Evolutionary conservation across 805 yeast genomes (phyloP).

Genomic region (Danielia oregonensis): DNA sequence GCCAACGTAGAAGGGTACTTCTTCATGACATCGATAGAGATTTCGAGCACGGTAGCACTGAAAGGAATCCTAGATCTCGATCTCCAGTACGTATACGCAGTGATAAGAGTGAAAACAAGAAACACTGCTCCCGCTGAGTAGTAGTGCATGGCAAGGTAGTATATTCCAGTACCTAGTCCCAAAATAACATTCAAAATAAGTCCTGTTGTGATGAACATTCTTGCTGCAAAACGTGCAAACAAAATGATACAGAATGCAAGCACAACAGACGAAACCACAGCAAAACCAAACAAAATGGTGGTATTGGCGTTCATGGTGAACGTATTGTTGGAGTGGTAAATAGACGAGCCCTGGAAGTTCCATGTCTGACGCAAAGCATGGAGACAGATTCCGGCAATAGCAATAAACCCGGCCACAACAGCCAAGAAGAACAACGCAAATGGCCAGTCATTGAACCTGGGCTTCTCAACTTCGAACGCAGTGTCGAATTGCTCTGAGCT

Average conservation of each 20-base stretch:
- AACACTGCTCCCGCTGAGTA: slow-evolving; percentile 81
- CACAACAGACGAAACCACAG: slow-evolving; percentile 55
- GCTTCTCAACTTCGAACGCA: slow-evolving; percentile 60
- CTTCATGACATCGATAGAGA: slow-evolving; percentile 75
- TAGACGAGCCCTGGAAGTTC: slow-evolving; percentile 57
- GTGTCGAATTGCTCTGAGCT: slow-evolving; percentile 51
- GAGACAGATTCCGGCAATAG: slow-evolving; percentile 65
- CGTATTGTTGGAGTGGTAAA: slow-evolving; percentile 48
- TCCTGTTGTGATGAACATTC: slow-evolving; percentile 63
- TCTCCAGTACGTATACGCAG: slow-evolving; percentile 71
- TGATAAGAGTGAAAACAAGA: slow-evolving; percentile 57
- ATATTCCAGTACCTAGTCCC: slow-evolving; percentile 74
- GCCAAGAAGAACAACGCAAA: slow-evolving; percentile 51
- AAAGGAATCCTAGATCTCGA: slow-evolving; percentile 70
- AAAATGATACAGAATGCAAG: slow-evolving; percentile 54
- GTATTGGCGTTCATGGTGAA: slow-evolving; percentile 75
- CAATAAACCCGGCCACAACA: slow-evolving; percentile 61
- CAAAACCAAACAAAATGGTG: slow-evolving; percentile 63
- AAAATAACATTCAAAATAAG: slow-evolving; percentile 62
- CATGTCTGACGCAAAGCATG: slow-evolving; percentile 58
- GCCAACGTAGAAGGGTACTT: slow-evolving; percentile 65
- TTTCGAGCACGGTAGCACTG: slow-evolving; percentile 64
- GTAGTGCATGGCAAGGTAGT: slow-evolving; percentile 61
- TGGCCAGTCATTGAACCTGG: slow-evolving; percentile 68
- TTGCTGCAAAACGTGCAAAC: slow-evolving; percentile 63